Conservation (phyloP, 2,329 filamentous ascomycete genomes). For the Mycogone perniciosa region DNA sequence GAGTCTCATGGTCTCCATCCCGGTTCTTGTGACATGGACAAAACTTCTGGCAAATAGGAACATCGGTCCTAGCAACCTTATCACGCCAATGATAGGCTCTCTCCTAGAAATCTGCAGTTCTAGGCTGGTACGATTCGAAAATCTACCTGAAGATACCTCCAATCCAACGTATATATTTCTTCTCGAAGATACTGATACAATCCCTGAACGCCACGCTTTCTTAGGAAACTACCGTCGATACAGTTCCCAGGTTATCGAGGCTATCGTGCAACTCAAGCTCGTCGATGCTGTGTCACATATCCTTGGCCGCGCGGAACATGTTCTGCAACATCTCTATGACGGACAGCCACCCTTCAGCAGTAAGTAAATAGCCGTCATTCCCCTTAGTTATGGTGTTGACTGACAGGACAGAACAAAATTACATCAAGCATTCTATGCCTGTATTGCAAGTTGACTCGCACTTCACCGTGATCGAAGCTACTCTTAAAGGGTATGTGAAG, state of each 20-base stretch:
- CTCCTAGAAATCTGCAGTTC: conserved; percentile 78
- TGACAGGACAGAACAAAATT: conserved; percentile 41
- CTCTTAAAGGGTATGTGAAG: conserved; percentile 80
- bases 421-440: conserved; percentile 64
- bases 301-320: conserved; percentile 67
- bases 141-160: conserved; percentile 71
- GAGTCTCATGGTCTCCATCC: conserved; percentile 89
- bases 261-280: conserved; percentile 73
- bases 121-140: conserved; percentile 81
- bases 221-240: conserved; percentile 93
- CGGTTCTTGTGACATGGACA: conserved; percentile 84
- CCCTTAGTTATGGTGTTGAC: neutral
- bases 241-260: conserved; percentile 79
- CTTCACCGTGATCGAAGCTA: conserved; percentile 81
- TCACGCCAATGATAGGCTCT: conserved; percentile 60
- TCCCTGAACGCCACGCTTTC: conserved; percentile 90
- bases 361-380: conserved; percentile 28
- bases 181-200: conserved; percentile 88
- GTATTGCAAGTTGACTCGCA: conserved; percentile 79
- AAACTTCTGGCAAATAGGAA: conserved; percentile 66
- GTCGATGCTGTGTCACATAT: conserved; percentile 85
- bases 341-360: conserved; percentile 61
- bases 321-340: conserved; percentile 70
- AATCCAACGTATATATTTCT: conserved; percentile 77
- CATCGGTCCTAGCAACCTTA: conserved; percentile 58